Evolutionary conservation across 2,329 filamentous ascomycete genomes (phyloP).

Genomic region (Fusarium gaditjirri): DNA sequence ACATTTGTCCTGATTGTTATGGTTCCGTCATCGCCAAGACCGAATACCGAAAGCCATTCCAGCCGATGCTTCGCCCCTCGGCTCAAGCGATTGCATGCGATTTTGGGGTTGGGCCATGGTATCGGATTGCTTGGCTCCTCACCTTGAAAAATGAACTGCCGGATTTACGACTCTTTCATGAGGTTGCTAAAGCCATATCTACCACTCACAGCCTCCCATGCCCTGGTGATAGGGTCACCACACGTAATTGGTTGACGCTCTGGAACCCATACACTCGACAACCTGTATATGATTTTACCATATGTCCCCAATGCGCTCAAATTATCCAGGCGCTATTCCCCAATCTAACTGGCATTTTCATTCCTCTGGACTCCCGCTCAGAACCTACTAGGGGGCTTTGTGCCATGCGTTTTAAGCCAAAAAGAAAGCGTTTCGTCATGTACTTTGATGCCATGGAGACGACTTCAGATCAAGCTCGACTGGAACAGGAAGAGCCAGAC

Average conservation of each 20-base stretch:
- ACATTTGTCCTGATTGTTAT: slow-evolving; percentile 87
- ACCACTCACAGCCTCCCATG: slow-evolving; percentile 66
- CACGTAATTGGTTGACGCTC: slow-evolving; percentile 80
- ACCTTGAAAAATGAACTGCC: slow-evolving; percentile 75
- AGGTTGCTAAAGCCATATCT: slow-evolving; percentile 68
- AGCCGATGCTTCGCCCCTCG: slow-evolving; percentile 64
- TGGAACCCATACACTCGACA: slow-evolving; percentile 72
- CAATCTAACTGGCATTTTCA: slow-evolving; percentile 74
- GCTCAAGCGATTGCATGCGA: slow-evolving; percentile 75
- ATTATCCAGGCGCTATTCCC: slow-evolving; percentile 80
- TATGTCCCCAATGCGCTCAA: slow-evolving; percentile 79
- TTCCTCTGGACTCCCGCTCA: slow-evolving; percentile 59
- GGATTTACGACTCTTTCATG: slow-evolving; percentile 75
- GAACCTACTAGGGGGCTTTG: slow-evolving; percentile 68
- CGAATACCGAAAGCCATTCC: slow-evolving; percentile 73
- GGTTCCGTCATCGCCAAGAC: slow-evolving; percentile 74
- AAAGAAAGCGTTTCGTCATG: slow-evolving; percentile 64
- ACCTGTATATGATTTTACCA: slow-evolving; percentile 75
- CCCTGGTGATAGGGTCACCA: slow-evolving; percentile 63
- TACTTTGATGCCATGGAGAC: slow-evolving; percentile 72
- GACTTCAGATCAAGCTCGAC: slow-evolving; percentile 62
- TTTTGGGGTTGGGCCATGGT: slow-evolving; percentile 82
- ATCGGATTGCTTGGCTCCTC: slow-evolving; percentile 84
- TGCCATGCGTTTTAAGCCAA: slow-evolving; percentile 70
- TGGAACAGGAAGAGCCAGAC: slow-evolving; percentile 61